These are phyloP conservation scores for Saccharomycopsis fermentans DNA, from an alignment of 805 yeast species.

Conservation along the genomic window DNA sequence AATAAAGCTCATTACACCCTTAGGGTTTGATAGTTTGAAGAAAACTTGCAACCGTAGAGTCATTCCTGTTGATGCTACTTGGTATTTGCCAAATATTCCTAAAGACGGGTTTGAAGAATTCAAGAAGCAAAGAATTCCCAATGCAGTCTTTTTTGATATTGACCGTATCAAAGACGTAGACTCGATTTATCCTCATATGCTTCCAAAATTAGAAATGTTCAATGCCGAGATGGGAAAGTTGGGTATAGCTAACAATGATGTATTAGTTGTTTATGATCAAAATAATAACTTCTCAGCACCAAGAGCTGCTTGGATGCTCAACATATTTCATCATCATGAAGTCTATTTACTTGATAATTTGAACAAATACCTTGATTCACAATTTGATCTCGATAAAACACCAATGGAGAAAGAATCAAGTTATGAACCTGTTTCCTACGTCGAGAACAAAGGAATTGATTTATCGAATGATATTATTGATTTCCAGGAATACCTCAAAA, in stretches of 20 bases:
- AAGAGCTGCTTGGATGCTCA: constrained; percentile 85
- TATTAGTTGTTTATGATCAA: constrained; percentile 74
- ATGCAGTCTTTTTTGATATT: constrained; percentile 68
- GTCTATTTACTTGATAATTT: constrained; percentile 67
- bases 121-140: constrained; percentile 46
- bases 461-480: constrained; percentile 41
- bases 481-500: constrained; percentile 33
- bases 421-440: background rate
- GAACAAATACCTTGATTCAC: constrained; percentile 36
- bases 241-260: constrained; percentile 48
- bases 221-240: constrained; percentile 40
- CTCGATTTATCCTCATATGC: constrained; percentile 82
- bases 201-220: constrained; percentile 55
- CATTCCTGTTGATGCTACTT: constrained; percentile 75
- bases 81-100: constrained; percentile 80
- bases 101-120: constrained; percentile 51
- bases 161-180: constrained; percentile 51
- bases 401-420: constrained; percentile 7
- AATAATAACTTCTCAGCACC: constrained; percentile 82
- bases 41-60: constrained; percentile 21
- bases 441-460: constrained; percentile 24
- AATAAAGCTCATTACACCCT: background rate
- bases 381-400: constrained; percentile 23
- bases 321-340: constrained; percentile 64
- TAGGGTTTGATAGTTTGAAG: background rate